Percentiles rank a stretch among this genome's conserved stretches.
Evolutionary conservation across 768 basidiomycete species (phyloP).

Genomic region (Leccinum imitatum): DNA sequence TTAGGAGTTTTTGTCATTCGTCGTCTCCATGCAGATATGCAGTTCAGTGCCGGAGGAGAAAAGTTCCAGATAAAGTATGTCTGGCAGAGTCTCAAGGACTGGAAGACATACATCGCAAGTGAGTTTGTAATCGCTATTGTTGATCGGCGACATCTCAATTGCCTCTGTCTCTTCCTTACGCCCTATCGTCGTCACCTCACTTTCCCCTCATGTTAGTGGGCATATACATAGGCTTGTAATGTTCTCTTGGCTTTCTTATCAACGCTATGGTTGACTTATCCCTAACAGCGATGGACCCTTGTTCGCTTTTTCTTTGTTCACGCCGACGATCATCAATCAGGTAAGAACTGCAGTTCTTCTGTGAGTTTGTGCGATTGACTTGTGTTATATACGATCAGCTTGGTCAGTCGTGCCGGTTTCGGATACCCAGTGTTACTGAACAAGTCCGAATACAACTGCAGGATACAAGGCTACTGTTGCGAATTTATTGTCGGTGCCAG

Average conservation of each 20-base stretch:
- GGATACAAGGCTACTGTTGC: slow-evolving; percentile 65
- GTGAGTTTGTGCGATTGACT: neutral
- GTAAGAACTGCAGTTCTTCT: slow-evolving; percentile 33
- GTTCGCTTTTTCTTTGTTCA: slow-evolving; percentile 55
- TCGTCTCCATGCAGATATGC: slow-evolving; percentile 62
- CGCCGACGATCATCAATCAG: slow-evolving; percentile 48
- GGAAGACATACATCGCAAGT: slow-evolving; percentile 77
- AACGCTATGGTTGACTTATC: slow-evolving; percentile 5
- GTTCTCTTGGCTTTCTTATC: slow-evolving; percentile 4
- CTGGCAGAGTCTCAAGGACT: slow-evolving; percentile 60
- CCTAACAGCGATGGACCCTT: slow-evolving; percentile 45
- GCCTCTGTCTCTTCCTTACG: neutral
- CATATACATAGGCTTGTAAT: slow-evolving; percentile 69
- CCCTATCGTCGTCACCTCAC: neutral
- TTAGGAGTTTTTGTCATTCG: slow-evolving; percentile 62
- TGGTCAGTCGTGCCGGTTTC: slow-evolving; percentile 14
- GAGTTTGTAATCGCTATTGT: slow-evolving; percentile 24
- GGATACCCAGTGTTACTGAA: neutral
- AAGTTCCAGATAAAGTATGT: slow-evolving; percentile 54
- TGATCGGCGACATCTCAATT: slow-evolving; percentile 2
- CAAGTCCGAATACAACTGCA: slow-evolving; percentile 16
- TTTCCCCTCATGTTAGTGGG: slow-evolving; percentile 45
- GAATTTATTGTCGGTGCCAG: slow-evolving; percentile 74
- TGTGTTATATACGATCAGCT: slow-evolving; percentile 11
- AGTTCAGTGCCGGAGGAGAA: slow-evolving; percentile 63